These are phyloP conservation scores for Wallemia ichthyophaga DNA, from an alignment of 1,284 basidiomycete genomes.

Conservation along the genomic window DNA sequence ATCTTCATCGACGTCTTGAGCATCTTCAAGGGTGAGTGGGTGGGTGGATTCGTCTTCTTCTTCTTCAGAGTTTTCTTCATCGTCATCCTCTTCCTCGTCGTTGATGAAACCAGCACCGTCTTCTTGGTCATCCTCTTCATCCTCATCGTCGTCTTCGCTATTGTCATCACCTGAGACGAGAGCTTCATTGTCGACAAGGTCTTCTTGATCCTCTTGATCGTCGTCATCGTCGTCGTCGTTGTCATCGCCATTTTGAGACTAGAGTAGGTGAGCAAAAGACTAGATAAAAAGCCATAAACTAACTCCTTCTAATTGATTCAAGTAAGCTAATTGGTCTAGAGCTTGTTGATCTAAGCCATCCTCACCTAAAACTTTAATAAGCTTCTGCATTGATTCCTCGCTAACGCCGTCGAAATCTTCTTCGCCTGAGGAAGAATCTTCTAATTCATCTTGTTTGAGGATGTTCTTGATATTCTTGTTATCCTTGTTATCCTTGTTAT, in stretches of 20 bases:
- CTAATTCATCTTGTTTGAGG: background rate
- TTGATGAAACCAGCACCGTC: conserved; percentile 20
- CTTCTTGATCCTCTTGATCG: conserved; percentile 7
- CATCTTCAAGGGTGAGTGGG: conserved; percentile 1
- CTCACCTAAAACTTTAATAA: background rate
- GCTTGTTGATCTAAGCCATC: background rate
- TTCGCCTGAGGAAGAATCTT: background rate
- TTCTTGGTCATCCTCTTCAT: conserved; percentile 6
- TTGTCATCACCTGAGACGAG: conserved; percentile 5
- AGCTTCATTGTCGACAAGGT: conserved; percentile 6
- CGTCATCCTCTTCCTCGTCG: conserved; percentile 20
- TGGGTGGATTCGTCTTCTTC: conserved; percentile 6
- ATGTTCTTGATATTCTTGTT: background rate
- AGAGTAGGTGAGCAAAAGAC: too few relatives aligned
- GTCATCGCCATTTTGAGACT: background rate
- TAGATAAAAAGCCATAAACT: too few relatives aligned
- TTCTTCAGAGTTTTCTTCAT: conserved; percentile 10
- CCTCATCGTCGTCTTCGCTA: conserved; percentile 3
- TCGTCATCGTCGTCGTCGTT: conserved; percentile 6
- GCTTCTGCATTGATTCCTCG: background rate
- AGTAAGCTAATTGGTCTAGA: background rate
- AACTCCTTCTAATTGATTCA: background rate
- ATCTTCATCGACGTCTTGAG: conserved; percentile 4
- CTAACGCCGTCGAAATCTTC: background rate
- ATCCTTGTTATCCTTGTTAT: background rate